phyloP scores from a whole-genome alignment of 129 eudicot genomes.

The sunflower (Helianthus annuus) region HanXRQr2.0-SUNRISE NC_035437.2:175198414-175198913 shows the following conservation, averaged over 20 bases:
- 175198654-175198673: background rate
- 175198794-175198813: too few relatives aligned
- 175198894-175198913: slow-evolving; percentile 88
- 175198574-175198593: slow-evolving; percentile 63
- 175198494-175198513: too few relatives aligned
- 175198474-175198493: background rate
- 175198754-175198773: too few relatives aligned
- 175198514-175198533: slow-evolving; percentile 10
- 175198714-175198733: too few relatives aligned
- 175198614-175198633: background rate
- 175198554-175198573: slow-evolving; percentile 76
- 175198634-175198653: background rate
- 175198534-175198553: slow-evolving; percentile 81
- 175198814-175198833: too few relatives aligned
- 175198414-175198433: slow-evolving; percentile 83
- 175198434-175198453: slow-evolving; percentile 92
- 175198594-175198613: slow-evolving; percentile 72
- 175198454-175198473: background rate
- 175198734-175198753: too few relatives aligned
- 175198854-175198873: slow-evolving; percentile 83
- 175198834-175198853: slow-evolving; percentile 58
- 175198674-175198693: too few relatives aligned
- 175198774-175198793: too few relatives aligned
- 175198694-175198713: too few relatives aligned
- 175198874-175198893: slow-evolving; percentile 95